Evolutionary conservation across 169 alveolate species (phyloP).

Genomic region (Cryptosporidium sp.): DNA sequence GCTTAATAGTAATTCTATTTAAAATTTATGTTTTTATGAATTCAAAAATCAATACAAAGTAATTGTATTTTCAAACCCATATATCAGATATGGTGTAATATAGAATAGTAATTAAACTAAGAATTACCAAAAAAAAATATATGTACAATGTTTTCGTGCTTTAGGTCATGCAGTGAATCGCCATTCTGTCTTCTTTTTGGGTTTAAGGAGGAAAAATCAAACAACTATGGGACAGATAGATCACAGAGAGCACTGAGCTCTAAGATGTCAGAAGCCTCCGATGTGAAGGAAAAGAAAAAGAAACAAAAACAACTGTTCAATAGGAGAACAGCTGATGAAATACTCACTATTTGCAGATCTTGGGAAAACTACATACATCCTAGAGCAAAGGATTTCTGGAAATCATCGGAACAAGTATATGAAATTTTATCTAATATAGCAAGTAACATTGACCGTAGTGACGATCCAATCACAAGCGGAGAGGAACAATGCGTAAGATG

Average conservation of each 20-base stretch:
- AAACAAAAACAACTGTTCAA: constrained; percentile 65
- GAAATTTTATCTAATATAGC: constrained; percentile 88
- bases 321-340: constrained; percentile 89
- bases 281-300: neutral
- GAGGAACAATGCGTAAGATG: constrained; percentile 90
- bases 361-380: constrained; percentile 94
- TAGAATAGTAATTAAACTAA: neutral
- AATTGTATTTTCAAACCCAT: neutral
- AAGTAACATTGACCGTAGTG: constrained; percentile 84
- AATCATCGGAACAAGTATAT: constrained; percentile 85
- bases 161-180: constrained; percentile 73
- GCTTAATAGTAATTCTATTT: neutral
- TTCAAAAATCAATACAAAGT: neutral
- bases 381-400: constrained; percentile 91
- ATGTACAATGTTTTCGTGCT: constrained; percentile 54
- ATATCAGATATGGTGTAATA: neutral
- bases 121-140: neutral
- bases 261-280: constrained; percentile 47
- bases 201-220: constrained; percentile 44
- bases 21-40: neutral
- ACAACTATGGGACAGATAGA: constrained; percentile 57
- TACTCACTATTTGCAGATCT: constrained; percentile 86
- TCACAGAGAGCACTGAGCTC: constrained; percentile 70
- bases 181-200: constrained; percentile 68
- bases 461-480: constrained; percentile 91